phyloP scores from a whole-genome alignment of 345 rosid genomes.

The Streptanthus diversifolius region DNA sequence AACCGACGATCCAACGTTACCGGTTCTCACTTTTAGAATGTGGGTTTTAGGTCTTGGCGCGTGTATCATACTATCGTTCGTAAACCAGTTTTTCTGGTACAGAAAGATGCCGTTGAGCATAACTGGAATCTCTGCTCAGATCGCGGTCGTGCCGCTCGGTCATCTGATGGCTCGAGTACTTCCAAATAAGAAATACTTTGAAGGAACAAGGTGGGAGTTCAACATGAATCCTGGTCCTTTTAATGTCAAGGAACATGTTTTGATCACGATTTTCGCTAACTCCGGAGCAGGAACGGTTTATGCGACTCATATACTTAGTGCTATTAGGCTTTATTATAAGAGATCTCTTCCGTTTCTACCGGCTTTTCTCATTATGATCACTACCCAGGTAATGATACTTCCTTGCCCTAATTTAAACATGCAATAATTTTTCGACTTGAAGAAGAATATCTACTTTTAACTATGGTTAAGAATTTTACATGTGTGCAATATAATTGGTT shows the following conservation, averaged over 20 bases:
- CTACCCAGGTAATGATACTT: constrained; percentile 60
- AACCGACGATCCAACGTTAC: constrained; percentile 69
- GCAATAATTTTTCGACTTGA: neutral
- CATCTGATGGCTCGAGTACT: constrained; percentile 59
- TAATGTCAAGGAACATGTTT: constrained; percentile 78
- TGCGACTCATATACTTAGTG: constrained; percentile 66
- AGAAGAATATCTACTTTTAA: neutral
- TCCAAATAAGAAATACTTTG: constrained; percentile 40
- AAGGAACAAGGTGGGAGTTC: constrained; percentile 52
- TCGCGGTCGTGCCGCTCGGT: constrained; percentile 72
- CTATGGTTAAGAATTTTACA: neutral
- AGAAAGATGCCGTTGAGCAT: constrained; percentile 49
- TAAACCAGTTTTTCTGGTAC: constrained; percentile 91
- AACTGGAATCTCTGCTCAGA: constrained; percentile 61
- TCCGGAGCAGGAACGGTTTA: constrained; percentile 75
- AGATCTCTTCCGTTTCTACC: constrained; percentile 53
- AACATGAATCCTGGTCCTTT: constrained; percentile 76
- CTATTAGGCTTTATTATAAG: constrained; percentile 64
- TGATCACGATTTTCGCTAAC: constrained; percentile 79
- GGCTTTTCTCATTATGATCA: constrained; percentile 59
- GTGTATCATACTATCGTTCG: constrained; percentile 58
- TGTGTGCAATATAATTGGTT: neutral
- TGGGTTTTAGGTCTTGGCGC: constrained; percentile 66
- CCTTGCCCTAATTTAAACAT: neutral
- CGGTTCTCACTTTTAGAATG: constrained; percentile 71